Evolutionary conservation across 2,329 filamentous ascomycete species (phyloP), one percentile per base, ranked within the genome.

Genomic region (Lachnellula arida): DNA sequence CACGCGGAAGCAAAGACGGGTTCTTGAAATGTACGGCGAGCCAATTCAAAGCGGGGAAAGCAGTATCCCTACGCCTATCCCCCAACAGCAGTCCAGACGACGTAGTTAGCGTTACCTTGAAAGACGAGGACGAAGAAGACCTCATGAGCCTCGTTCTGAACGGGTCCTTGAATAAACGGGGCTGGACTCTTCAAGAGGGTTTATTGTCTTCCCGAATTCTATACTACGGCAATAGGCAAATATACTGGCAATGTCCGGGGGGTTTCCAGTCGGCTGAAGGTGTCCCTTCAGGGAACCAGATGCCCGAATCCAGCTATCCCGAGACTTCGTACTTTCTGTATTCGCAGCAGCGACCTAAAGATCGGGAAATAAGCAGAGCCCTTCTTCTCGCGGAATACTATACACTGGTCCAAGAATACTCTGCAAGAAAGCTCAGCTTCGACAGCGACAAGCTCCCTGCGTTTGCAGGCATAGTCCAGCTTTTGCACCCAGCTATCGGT

Each of bases 361-460:
- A 2, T 17, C 39, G 17, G 9, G 17, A 42, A n/a, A 7, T n/a
- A 7, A 42, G 6, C 5, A 17, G 3, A n/a, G 39, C 15, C 17
- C 39, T 7, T 5, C 15, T 42, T 7, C 39, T 42, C 3, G 15
- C 15, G 3, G 39, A 42, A 12, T 42, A 42, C 17, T 42, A 42
- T 11, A 42, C 15, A 19, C 15, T 42, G 7, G 39, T 42, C 5
- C 5, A n/a, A 17, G 39, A n/a, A 19, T 42, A 42, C 39, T n/a
- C 39, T 2, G 15, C 39, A 3, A 2, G 39, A 19, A 42, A 11
- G 2, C 39, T 42, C 15, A n/a, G 15, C 6, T 42, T 42, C 17
- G 15, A 42, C 39, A n/a, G 15, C 17, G 66, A 68, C 35, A 63
- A 61, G 9, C 55, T 69, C 22, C 56, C 60, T 2, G 67, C 66